phyloP scores from a whole-genome alignment of 331 rosid genomes.

The Quercus phellos region DNA sequence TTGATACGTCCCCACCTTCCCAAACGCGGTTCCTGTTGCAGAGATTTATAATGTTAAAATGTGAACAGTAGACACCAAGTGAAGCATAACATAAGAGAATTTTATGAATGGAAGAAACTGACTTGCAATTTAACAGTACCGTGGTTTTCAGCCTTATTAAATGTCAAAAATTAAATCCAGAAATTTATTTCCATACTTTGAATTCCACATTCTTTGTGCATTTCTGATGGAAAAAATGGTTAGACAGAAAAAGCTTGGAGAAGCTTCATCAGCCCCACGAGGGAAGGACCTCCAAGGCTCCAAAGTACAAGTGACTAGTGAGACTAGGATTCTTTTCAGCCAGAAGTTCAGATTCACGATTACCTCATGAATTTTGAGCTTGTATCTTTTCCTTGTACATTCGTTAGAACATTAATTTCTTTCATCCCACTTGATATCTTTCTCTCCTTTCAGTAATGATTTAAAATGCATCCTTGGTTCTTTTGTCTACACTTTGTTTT shows the following conservation, averaged over 20 bases:
- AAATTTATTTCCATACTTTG: background rate
- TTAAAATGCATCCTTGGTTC: background rate
- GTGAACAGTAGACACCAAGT: background rate
- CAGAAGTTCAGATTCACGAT: background rate
- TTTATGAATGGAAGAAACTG: background rate
- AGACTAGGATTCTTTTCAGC: background rate
- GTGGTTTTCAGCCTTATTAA: background rate
- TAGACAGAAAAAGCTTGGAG: background rate
- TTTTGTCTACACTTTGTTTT: background rate
- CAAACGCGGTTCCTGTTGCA: slow-evolving; percentile 80
- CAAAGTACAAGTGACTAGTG: background rate
- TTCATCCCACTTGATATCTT: background rate
- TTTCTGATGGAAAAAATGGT: background rate
- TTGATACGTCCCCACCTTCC: slow-evolving; percentile 77
- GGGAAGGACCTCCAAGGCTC: background rate
- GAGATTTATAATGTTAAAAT: background rate
- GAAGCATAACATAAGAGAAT: background rate
- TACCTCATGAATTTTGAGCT: background rate
- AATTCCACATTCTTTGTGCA: background rate
- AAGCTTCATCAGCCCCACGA: background rate
- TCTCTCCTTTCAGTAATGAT: background rate
- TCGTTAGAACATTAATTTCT: background rate
- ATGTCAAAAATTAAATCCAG: background rate
- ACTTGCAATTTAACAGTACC: background rate
- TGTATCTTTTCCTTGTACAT: background rate